A percentile compares a stretch with the other conserved stretches of the same genome.
Evolutionary conservation across 2,329 filamentous ascomycete genomes (phyloP).

Genomic region (Claviceps spartinae): DNA sequence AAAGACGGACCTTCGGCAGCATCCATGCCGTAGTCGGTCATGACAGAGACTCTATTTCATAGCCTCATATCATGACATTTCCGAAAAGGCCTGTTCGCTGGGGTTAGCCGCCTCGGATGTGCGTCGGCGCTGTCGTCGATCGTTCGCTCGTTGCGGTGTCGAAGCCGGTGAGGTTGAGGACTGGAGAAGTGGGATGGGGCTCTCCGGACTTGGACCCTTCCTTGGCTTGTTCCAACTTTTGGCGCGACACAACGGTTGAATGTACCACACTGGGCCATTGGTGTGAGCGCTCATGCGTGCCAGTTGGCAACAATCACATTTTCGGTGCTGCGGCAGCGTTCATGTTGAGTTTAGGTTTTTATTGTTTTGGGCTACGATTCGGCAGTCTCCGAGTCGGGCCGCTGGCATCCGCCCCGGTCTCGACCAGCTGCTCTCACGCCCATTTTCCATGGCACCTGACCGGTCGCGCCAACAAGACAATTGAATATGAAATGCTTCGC

Average conservation of each 20-base stretch:
- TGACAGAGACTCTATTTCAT: slow-evolving; percentile 9
- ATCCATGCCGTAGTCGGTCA: slow-evolving; percentile 23
- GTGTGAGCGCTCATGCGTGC: background rate
- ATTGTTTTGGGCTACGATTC: background rate
- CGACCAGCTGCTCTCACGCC: background rate
- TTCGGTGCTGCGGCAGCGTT: background rate
- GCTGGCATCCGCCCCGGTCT: background rate
- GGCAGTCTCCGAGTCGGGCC: background rate
- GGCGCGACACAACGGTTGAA: background rate
- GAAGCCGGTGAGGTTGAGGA: background rate
- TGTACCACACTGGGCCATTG: background rate
- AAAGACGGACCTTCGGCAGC: slow-evolving; percentile 21
- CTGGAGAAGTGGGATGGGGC: slow-evolving; percentile 3
- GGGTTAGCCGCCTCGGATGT: background rate
- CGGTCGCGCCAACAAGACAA: background rate
- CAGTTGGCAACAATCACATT: too few relatives aligned
- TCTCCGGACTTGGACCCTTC: background rate
- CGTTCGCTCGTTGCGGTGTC: background rate
- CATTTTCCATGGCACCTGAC: background rate
- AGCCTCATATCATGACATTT: slow-evolving; percentile 4
- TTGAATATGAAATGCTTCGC: slow-evolving; percentile 3
- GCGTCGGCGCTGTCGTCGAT: background rate
- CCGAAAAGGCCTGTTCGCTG: background rate
- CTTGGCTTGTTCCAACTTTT: background rate
- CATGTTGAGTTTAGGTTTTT: background rate